A percentile compares a stretch with the other conserved stretches of the same genome.
Evolutionary conservation across 805 yeast species (phyloP).

Genomic region (Suhomyces vadensis): DNA sequence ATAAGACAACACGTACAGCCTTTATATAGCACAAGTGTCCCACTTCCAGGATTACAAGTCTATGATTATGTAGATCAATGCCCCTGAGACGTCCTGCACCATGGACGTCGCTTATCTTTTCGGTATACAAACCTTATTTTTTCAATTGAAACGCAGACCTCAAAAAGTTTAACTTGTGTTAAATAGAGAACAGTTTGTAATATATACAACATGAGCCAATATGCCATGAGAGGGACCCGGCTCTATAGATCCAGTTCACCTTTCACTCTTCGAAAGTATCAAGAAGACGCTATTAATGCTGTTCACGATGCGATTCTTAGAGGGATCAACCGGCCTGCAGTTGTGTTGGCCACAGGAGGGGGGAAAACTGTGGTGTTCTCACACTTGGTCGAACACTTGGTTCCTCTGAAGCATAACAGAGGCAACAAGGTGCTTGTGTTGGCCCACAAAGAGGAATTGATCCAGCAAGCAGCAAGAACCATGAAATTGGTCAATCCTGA

Average conservation of each 20-base stretch:
- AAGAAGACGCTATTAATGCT: constrained; percentile 62
- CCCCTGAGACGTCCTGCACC: too few relatives aligned
- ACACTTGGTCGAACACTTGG: constrained; percentile 49
- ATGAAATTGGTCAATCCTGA: constrained; percentile 51
- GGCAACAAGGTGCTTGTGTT: constrained; percentile 55
- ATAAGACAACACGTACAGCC: too few relatives aligned
- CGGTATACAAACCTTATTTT: too few relatives aligned
- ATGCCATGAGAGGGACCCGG: too few relatives aligned
- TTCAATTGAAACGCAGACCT: too few relatives aligned
- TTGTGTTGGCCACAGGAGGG: constrained; percentile 90
- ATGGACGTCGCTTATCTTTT: too few relatives aligned
- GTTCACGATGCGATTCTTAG: constrained; percentile 49
- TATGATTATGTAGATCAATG: too few relatives aligned
- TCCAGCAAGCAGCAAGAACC: constrained; percentile 62
- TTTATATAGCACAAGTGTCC: too few relatives aligned
- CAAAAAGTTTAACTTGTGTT: too few relatives aligned
- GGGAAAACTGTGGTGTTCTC: constrained; percentile 87
- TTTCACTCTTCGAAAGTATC: constrained; percentile 51
- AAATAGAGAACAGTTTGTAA: too few relatives aligned
- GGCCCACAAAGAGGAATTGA: constrained; percentile 81
- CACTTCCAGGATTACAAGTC: too few relatives aligned
- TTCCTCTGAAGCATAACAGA: constrained; percentile 25
- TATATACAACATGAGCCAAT: too few relatives aligned
- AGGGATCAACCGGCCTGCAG: constrained; percentile 65
- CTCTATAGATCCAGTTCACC: not conserved